A percentile compares a stretch with the other conserved stretches of the same genome.
Conservation (phyloP, 2,329 filamentous ascomycete genomes). For the Aspergillus pseudotamarii region DNA sequence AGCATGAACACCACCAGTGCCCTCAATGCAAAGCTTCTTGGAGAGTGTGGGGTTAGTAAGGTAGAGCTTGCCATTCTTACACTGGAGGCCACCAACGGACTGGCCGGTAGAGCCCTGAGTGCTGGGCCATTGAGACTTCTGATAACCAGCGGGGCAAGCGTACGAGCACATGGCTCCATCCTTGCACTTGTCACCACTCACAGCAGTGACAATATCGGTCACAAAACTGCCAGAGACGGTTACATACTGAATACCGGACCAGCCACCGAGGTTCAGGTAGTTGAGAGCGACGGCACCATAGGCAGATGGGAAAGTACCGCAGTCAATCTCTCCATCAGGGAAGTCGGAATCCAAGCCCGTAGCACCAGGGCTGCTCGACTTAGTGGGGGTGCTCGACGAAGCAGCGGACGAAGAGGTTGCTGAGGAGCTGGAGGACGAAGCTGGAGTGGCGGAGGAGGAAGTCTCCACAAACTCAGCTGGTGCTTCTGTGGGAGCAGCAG, state of each 20-base stretch:
- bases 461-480: slow-evolving; percentile 56
- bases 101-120: slow-evolving; percentile 78
- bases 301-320: slow-evolving; percentile 72
- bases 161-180: slow-evolving; percentile 82
- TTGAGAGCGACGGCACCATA: slow-evolving; percentile 76
- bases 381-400: slow-evolving; percentile 28
- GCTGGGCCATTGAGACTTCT: slow-evolving; percentile 87
- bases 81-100: slow-evolving; percentile 86
- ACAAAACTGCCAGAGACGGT: slow-evolving; percentile 60
- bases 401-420: slow-evolving; percentile 15
- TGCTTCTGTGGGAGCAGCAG: slow-evolving; percentile 35
- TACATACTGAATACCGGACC: slow-evolving; percentile 74
- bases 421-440: slow-evolving; percentile 21
- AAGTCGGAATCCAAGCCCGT: slow-evolving; percentile 69
- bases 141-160: slow-evolving; percentile 85
- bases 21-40: slow-evolving; percentile 73
- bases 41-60: slow-evolving; percentile 69
- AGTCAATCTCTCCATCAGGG: slow-evolving; percentile 72
- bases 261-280: slow-evolving; percentile 73
- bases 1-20: slow-evolving; percentile 70
- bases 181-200: slow-evolving; percentile 63
- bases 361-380: slow-evolving; percentile 35
- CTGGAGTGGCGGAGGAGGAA: slow-evolving; percentile 21
- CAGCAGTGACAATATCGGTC: slow-evolving; percentile 65
- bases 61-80: slow-evolving; percentile 71